Base-by-base conservation (phyloP, 2,329 filamentous ascomycete genomes). In the Fusarium decemcellulare region DNA sequence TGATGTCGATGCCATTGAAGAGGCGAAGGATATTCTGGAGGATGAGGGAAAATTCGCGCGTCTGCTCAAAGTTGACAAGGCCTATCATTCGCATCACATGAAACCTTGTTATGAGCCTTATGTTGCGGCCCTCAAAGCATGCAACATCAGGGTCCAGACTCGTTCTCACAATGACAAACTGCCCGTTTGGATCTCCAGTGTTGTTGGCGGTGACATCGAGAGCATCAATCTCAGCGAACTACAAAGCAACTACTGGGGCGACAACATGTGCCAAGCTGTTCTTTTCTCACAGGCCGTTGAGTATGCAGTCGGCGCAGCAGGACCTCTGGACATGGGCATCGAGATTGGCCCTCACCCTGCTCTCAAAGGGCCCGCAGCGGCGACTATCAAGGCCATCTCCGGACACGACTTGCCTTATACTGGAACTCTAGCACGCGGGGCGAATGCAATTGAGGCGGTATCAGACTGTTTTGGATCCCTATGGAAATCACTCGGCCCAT, bases 61-160 rank as follows among this genome's bases (percentile, higher is more conserved):
- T 2, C 11, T 77, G 0, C 73, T 87, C 8, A 67, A 70, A 2
- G 79, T 86, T 1, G 82, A 85, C 46, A 83, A 78, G 0, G 85
- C 84, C 0, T 87, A 86, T 53, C 85, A 87, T 72, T 86, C 84
- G 0, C 78, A 77, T 1, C 85, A 86, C 66, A 87, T 87, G 84
- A 16, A 48, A 12, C 48, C 59, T 3, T 72, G 67, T 14, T 63
- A 58, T 12, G 50, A 54, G 12, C 56, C 55, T 2, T 76, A 74
- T 30, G 32, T 71, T 7, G 55, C 47, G 0, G 15, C 51, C 0
- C 63, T 73, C 0, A 30, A 52, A 16, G 27, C 29, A 10, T 60
- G 43, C 18, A 23, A 23, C 43, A 27, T 43, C 18, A 29, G 52
- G 2, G 27, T 71, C 44, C 32, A 53, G n/a, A 16, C 23, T 42